Base-by-base conservation (phyloP, 2,329 filamentous ascomycete genomes). In the Uncinocarpus reesii region DNA sequence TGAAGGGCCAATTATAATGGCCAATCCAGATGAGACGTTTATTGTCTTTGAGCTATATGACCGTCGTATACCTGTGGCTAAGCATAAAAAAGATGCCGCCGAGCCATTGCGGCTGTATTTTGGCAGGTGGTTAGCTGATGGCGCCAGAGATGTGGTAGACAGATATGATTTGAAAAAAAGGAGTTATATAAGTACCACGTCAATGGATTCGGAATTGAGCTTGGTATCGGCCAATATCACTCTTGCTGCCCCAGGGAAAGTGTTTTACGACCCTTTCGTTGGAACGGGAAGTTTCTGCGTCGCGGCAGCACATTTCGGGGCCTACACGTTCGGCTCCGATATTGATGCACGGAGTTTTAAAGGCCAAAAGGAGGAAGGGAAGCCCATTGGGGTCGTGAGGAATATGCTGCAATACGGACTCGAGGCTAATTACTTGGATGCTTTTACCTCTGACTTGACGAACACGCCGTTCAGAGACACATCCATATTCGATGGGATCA, bases 241-340 rank as follows among this genome's bases (percentile, higher is more conserved):
- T 0, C 78, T 86, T 11, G 88, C 88, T 0, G 81, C 72, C 0
- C 84, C 88, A 0, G 90, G 87, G 0, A 93, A 86, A 61, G 63
- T 96, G 1, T 86, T 94, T 58, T 95, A 90, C 60, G 92, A 98
- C 58, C 92, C 92, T 0, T 98, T 98, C 61, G 88, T 92, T 51
- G 92, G 92, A 3, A 96, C 92, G 0, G 92, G 90, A 4, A 90
- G 87, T 47, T 96, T 98, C 60, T 84, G 87, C 1, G 72, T 98
- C 20, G 87, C 92, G 0, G 90, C 86, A 57, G 84, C 89, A 1
- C 84, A 95, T 65, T 95, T 94, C 59, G 92, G 92, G 1, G 87
- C 89, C 1, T 64, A 84, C 11, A 80, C 82, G 0, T 83, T 86
- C 61, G 92, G 92, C 4, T 90, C 85, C 57, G 92, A 98, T 65